Conservation (phyloP, 2,329 filamentous ascomycete genomes). For the Fusarium sacchari region DNA sequence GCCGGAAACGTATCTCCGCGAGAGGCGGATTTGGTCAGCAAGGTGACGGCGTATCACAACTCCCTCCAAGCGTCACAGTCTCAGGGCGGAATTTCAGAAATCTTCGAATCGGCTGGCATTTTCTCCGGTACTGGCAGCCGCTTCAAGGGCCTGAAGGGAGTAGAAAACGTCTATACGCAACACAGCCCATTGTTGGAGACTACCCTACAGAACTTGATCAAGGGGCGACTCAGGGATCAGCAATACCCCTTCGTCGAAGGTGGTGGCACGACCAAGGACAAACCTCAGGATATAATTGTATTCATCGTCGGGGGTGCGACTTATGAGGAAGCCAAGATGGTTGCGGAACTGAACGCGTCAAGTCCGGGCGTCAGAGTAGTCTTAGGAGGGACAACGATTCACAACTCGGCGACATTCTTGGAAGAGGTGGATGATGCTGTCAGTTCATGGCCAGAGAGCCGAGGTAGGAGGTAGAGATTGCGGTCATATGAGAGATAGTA, state of each 20-base stretch:
- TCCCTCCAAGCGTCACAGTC: conserved; percentile 83
- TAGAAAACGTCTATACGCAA: conserved; percentile 99
- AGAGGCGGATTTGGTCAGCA: conserved; percentile 81
- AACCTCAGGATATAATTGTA: conserved; percentile 94
- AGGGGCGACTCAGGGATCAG: conserved; percentile 85
- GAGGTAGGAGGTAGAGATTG: conserved; percentile 38
- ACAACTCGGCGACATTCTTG: conserved; percentile 88
- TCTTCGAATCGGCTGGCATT: conserved; percentile 91
- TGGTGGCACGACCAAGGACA: conserved; percentile 86
- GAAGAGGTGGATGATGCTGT: conserved; percentile 94
- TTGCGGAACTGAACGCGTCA: conserved; percentile 93
- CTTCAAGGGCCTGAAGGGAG: conserved; percentile 94
- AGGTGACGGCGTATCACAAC: conserved; percentile 84
- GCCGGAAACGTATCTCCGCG: conserved; percentile 82
- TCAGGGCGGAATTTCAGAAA: conserved; percentile 84
- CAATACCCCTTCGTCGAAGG: conserved; percentile 95
- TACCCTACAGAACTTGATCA: conserved; percentile 92
- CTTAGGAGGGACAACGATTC: conserved; percentile 85
- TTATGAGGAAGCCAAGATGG: conserved; percentile 96
- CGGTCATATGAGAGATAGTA: neutral
- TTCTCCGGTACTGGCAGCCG: conserved; percentile 88
- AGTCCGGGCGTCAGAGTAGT: conserved; percentile 90
- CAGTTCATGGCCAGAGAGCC: conserved; percentile 80
- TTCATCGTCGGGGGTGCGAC: conserved; percentile 95
- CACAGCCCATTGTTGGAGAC: conserved; percentile 89